Percentiles rank a stretch among this genome's conserved stretches.
Conservation (phyloP, 148 eudicot genomes). For the Rhododendron mucronatum region DNA sequence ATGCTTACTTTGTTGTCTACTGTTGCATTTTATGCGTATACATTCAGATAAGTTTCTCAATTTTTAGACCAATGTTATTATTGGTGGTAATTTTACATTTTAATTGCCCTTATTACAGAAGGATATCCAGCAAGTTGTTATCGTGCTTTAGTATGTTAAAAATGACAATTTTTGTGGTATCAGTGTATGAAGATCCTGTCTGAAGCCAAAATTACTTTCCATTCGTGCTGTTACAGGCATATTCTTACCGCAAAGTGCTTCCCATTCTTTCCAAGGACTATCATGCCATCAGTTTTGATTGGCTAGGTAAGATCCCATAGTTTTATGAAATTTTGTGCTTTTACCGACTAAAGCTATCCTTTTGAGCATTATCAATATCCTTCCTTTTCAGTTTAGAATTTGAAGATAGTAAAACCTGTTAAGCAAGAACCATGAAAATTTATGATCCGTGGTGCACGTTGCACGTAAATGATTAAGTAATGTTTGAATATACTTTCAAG, state of each 20-base stretch:
- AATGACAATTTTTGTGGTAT: not conserved
- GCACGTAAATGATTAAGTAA: not conserved
- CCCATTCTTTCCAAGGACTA: conserved; percentile 73
- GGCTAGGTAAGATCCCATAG: conserved; percentile 64
- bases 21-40: not conserved
- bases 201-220: conserved; percentile 17
- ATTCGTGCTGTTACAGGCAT: conserved; percentile 63
- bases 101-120: not conserved
- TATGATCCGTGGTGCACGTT: not conserved
- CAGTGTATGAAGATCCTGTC: not conserved
- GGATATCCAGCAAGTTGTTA: not conserved
- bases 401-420: not conserved
- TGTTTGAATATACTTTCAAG: not conserved
- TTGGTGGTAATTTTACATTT: not conserved
- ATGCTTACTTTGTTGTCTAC: not conserved
- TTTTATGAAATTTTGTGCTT: not conserved
- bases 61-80: not conserved
- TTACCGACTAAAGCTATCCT: not conserved
- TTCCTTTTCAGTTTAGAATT: not conserved
- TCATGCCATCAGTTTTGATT: conserved; percentile 88
- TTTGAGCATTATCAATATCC: not conserved
- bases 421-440: not conserved
- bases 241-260: conserved; percentile 87
- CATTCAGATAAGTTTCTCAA: not conserved
- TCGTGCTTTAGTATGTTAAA: not conserved